Conservation (phyloP, 2,329 filamentous ascomycete species). For the Aspergillus neoniger region DNA sequence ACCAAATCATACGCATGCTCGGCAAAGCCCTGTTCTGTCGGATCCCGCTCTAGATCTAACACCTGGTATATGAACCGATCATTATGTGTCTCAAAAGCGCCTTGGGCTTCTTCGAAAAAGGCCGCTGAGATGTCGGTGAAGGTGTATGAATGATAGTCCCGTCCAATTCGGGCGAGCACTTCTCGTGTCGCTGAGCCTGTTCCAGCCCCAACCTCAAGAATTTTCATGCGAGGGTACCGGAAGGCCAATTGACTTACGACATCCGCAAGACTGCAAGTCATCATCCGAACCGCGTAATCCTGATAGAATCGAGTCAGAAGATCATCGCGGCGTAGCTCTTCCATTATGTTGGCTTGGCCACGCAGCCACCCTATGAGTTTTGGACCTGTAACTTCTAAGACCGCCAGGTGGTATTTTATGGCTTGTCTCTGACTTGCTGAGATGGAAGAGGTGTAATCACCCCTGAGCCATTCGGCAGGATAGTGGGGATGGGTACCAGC, state of each 20-base stretch:
- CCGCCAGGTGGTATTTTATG: neutral
- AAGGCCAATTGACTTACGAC: constrained; percentile 17
- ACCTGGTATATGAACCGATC: constrained; percentile 24
- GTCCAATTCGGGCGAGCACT: constrained; percentile 33
- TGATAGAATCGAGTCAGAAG: neutral
- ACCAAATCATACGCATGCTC: constrained; percentile 35
- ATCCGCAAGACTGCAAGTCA: neutral
- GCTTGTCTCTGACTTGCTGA: neutral
- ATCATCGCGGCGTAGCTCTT: neutral
- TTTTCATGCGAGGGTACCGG: constrained; percentile 37
- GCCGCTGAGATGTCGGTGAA: constrained; percentile 49
- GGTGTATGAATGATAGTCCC: constrained; percentile 40
- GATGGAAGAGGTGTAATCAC: neutral
- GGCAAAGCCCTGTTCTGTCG: constrained; percentile 36
- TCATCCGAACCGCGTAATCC: neutral
- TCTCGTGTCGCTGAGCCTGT: constrained; percentile 40
- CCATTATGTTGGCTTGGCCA: neutral
- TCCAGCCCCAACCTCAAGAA: constrained; percentile 38
- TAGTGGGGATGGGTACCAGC: neutral
- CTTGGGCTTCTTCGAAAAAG: constrained; percentile 42
- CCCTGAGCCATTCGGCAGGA: neutral
- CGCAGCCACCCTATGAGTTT: constrained; percentile 4
- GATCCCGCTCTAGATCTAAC: constrained; percentile 34
- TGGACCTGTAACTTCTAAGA: neutral
- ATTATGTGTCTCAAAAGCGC: constrained; percentile 22